phyloP scores from a whole-genome alignment of 116 monocot species.

The Iris pallida region DNA sequence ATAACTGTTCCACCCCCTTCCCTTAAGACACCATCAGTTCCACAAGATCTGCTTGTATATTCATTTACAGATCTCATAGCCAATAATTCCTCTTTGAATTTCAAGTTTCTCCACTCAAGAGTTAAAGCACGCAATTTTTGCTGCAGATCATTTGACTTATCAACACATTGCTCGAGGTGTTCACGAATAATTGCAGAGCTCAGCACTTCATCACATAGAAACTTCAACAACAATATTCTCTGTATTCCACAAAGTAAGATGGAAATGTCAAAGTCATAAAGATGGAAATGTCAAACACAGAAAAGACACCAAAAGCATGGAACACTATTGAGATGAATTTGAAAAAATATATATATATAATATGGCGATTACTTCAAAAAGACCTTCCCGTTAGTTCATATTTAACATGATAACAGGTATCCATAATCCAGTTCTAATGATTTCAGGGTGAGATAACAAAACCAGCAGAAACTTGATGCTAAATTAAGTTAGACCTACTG shows the following conservation, averaged over 20 bases:
- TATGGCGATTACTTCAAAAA: too few relatives aligned
- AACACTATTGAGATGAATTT: not conserved
- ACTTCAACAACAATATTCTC: conserved; percentile 78
- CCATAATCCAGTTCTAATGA: too few relatives aligned
- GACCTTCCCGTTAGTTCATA: too few relatives aligned
- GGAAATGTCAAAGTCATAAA: conserved; percentile 3
- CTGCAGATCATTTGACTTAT: conserved; percentile 65
- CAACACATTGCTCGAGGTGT: conserved; percentile 73
- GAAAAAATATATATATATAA: conserved; percentile 3
- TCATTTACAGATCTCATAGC: conserved; percentile 31
- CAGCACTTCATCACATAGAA: conserved; percentile 82
- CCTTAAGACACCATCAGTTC: conserved; percentile 17
- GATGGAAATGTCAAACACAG: conserved; percentile 6
- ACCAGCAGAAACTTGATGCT: too few relatives aligned
- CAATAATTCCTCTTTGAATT: conserved; percentile 59
- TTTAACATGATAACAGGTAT: too few relatives aligned
- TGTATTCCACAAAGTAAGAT: conserved; percentile 29
- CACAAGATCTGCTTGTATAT: conserved; percentile 20
- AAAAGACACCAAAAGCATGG: not conserved
- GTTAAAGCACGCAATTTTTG: conserved; percentile 48
- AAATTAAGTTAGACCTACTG: too few relatives aligned
- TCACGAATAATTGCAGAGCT: conserved; percentile 73
- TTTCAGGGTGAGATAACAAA: too few relatives aligned
- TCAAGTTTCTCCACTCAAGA: conserved; percentile 67
- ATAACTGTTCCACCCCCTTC: conserved; percentile 23